Evolutionary conservation across 1,284 basidiomycete species (phyloP), one percentile per base, ranked within the genome.

Genomic region (Papiliotrema terrestris): DNA sequence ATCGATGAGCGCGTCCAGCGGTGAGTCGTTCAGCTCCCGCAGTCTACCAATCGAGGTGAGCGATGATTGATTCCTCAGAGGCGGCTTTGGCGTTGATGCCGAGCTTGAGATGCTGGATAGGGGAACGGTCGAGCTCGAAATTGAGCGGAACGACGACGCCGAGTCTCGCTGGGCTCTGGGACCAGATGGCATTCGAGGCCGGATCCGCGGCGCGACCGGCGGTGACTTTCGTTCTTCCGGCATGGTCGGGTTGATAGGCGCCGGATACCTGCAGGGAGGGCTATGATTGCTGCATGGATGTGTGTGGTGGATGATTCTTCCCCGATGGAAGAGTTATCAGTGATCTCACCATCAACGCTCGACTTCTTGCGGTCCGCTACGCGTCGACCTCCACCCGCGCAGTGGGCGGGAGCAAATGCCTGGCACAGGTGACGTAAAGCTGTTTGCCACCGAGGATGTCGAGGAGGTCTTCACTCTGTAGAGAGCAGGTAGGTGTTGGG

Each of bases 151-250:
- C 61, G 36, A 60, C 35, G 22, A 56, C 46, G 13, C 52, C 52
- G 60, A 54, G 15, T 55, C n/a, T 20, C 57, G 55, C 38, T 50
- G 51, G 14, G 62, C 60, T 26, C 67, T 51, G 36, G 67, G 61
- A 26, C 67, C 65, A 19, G 65, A 66, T 38, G 65, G 67, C 3
- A 68, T 50, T 25, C 66, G 52, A 17, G 51, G 42, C 1, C 45
- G 48, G 9, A 38, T 17, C 35, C 55, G 46, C 17, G 52, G 52
- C 25, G 44, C 37, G 25, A 32, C 17, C 36, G 54, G 41, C 15
- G 35, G 25, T 4, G 55, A 32, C 3, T 2, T 29, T 20, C 23
- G 32, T 25, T 2, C 17, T n/a, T 52, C 50, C 50, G 50, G 23
- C 50, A 52, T 52, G 25, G 29, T 29, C 4, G n/a, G 15, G 20